Conservation (phyloP, 192 early-diverging fungal species). For the Jimgerdemannia lactiflua region DNA sequence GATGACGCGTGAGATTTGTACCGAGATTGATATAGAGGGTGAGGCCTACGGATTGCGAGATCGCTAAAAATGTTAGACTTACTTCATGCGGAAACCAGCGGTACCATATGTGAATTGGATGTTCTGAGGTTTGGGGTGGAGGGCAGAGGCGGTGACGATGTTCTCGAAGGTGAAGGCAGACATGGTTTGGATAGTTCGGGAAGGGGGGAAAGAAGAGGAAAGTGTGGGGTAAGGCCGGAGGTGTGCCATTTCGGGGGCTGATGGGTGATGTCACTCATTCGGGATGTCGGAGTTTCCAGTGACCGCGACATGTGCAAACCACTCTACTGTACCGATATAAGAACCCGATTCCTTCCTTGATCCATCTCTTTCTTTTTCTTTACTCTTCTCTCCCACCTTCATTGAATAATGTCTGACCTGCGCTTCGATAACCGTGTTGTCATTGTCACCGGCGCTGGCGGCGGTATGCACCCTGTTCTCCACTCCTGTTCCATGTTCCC, state of each 20-base stretch:
- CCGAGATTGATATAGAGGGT: slow-evolving; percentile 1
- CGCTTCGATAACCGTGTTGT: slow-evolving; percentile 85
- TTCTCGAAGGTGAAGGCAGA: background rate
- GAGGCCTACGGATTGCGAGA: background rate
- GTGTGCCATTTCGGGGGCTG: background rate
- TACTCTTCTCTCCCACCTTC: too few relatives aligned
- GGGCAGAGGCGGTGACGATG: slow-evolving; percentile 46
- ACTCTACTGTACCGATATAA: background rate
- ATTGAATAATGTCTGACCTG: slow-evolving; percentile 31
- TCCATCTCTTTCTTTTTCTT: too few relatives aligned
- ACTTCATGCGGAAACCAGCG: slow-evolving; percentile 96
- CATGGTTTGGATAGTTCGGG: background rate
- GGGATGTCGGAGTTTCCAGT: too few relatives aligned
- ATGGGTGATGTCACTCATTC: background rate
- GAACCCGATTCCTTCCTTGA: too few relatives aligned
- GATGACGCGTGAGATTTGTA: slow-evolving; percentile 7
- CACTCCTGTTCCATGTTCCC: too few relatives aligned
- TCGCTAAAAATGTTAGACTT: slow-evolving; percentile 20
- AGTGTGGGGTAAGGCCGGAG: background rate
- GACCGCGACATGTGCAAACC: background rate
- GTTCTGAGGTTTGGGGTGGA: slow-evolving; percentile 68
- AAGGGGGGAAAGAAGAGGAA: background rate
- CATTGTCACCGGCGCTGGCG: slow-evolving; percentile 95
- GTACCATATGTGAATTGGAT: slow-evolving; percentile 86
- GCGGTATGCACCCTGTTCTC: slow-evolving; percentile 52